A percentile compares a stretch with the other conserved stretches of the same genome.
phyloP scores from a whole-genome alignment of 768 basidiomycete species.

The Lactifluus pinguis region DNA sequence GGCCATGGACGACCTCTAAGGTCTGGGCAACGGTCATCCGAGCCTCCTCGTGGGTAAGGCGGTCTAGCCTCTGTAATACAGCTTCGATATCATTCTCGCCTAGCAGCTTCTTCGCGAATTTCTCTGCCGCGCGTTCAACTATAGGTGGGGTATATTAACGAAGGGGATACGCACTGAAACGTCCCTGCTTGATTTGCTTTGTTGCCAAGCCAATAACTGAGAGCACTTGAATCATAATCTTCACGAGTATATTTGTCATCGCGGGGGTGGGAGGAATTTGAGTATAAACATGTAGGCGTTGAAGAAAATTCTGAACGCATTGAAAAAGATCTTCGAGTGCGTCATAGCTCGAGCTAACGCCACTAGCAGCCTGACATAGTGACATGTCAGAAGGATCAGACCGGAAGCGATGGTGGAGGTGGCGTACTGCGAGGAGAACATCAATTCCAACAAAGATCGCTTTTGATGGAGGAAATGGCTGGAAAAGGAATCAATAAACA shows the following conservation, averaged over 20 bases:
- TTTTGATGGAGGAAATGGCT: too few species aligned
- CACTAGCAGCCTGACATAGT: too few species aligned
- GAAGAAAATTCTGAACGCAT: too few species aligned
- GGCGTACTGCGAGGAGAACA: too few species aligned
- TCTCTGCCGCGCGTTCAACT: neutral
- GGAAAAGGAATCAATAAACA: neutral
- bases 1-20: neutral
- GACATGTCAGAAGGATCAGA: too few species aligned
- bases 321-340: too few species aligned
- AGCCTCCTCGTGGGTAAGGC: slow-evolving; percentile 1
- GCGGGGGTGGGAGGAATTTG: neutral
- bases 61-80: neutral
- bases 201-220: slow-evolving; percentile 4
- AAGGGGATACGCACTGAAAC: neutral
- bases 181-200: neutral
- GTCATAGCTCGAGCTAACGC: too few species aligned
- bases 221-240: neutral
- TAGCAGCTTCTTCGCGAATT: slow-evolving; percentile 1
- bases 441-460: too few species aligned
- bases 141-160: neutral
- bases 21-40: neutral
- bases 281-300: neutral
- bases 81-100: neutral
- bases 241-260: neutral
- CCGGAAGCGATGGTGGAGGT: too few species aligned